Conservation (phyloP, 78 protist species). For the Protostelium mycophagum region DNA sequence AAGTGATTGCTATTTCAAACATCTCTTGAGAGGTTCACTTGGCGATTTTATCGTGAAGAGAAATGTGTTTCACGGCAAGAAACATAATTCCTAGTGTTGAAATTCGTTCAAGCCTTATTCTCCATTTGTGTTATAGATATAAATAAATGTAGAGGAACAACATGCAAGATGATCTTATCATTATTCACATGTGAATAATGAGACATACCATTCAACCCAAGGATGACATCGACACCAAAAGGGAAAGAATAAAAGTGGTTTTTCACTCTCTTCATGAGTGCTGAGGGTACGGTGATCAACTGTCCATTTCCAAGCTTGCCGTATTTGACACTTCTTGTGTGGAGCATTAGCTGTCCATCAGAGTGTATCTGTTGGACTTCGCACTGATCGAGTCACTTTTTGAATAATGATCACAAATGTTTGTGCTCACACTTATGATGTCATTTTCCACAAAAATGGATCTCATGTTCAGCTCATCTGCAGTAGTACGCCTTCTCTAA, state of each 20-base stretch:
- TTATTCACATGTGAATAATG: too few relatives aligned
- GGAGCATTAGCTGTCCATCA: slow-evolving; percentile 73
- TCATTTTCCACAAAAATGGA: slow-evolving; percentile 75
- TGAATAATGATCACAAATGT: not conserved
- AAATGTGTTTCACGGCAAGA: too few relatives aligned
- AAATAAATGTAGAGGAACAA: too few relatives aligned
- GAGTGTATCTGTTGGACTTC: slow-evolving; percentile 72
- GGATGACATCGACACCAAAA: slow-evolving; percentile 74
- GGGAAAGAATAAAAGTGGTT: slow-evolving; percentile 54
- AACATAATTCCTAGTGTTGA: too few relatives aligned
- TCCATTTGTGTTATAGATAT: too few relatives aligned
- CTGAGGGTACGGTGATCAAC: slow-evolving; percentile 53
- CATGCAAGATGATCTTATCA: too few relatives aligned
- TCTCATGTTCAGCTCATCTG: slow-evolving; percentile 85
- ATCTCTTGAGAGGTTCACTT: too few relatives aligned
- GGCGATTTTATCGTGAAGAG: too few relatives aligned
- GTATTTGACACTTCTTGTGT: slow-evolving; percentile 71
- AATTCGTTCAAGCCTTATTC: too few relatives aligned
- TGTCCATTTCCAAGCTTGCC: slow-evolving; percentile 63
- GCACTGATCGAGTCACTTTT: slow-evolving; percentile 23
- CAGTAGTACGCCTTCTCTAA: slow-evolving; percentile 59
- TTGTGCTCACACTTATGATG: slow-evolving; percentile 37
- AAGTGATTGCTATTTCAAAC: too few relatives aligned
- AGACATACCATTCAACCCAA: slow-evolving; percentile 75
- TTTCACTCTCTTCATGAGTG: slow-evolving; percentile 69